These are phyloP conservation scores for Fusarium sp. DNA, from an alignment of 2,329 filamentous ascomycete species.

Conservation along the genomic window DNA sequence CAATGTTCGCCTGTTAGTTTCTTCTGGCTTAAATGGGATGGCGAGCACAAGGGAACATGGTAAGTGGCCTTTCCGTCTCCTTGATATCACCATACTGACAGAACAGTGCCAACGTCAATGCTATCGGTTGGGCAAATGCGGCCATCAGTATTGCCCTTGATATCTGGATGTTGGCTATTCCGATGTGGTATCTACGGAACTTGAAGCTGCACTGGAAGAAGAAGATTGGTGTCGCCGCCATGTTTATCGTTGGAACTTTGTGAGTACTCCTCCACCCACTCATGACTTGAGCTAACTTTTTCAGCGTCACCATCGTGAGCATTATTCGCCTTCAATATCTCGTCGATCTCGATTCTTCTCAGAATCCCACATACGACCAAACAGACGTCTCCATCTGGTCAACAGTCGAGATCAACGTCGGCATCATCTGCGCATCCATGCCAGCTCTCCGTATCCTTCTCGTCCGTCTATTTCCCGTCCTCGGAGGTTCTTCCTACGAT, in stretches of 20 bases:
- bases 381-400: slow-evolving; percentile 47
- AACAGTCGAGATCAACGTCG: slow-evolving; percentile 49
- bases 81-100: not conserved
- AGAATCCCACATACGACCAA: slow-evolving; percentile 46
- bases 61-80: not conserved
- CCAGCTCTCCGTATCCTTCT: slow-evolving; percentile 46
- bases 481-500: slow-evolving; percentile 39
- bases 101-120: slow-evolving; percentile 48
- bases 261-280: slow-evolving; percentile 24
- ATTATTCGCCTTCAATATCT: slow-evolving; percentile 45
- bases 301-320: slow-evolving; percentile 46
- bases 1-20: slow-evolving; percentile 53
- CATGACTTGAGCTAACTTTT: not conserved
- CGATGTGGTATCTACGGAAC: slow-evolving; percentile 49
- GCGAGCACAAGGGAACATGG: slow-evolving; percentile 52
- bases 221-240: slow-evolving; percentile 54
- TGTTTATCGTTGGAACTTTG: slow-evolving; percentile 58
- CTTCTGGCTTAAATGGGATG: slow-evolving; percentile 56
- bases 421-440: slow-evolving; percentile 51
- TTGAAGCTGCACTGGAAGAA: slow-evolving; percentile 53
- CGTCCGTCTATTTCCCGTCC: slow-evolving; percentile 42
- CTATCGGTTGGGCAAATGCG: slow-evolving; percentile 55
- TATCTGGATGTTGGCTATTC: slow-evolving; percentile 54
- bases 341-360: slow-evolving; percentile 40
- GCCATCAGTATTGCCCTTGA: slow-evolving; percentile 55